Conservation (phyloP, 1,284 basidiomycete species). For the Sanghuangporus baumii region DNA sequence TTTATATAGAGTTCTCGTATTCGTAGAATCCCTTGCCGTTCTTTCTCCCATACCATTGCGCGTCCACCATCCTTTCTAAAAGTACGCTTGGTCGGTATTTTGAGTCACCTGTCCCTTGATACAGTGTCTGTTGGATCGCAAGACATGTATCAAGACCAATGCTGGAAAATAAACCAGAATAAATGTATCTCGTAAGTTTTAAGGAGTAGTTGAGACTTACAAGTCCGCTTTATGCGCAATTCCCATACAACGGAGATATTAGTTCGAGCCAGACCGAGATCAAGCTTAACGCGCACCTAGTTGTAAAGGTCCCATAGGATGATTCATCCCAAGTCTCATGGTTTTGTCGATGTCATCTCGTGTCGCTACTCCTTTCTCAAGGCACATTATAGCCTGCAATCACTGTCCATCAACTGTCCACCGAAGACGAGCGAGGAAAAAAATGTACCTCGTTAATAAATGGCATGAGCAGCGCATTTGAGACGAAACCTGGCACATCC, state of each 20-base stretch:
- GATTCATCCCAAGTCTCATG: conserved; percentile 89
- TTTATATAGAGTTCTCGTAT: conserved; percentile 30
- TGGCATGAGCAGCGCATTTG: conserved; percentile 85
- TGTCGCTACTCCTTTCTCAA: conserved; percentile 88
- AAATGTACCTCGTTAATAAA: conserved; percentile 78
- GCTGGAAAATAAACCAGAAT: conserved; percentile 34
- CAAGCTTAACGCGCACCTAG: conserved; percentile 44
- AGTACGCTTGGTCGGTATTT: conserved; percentile 94
- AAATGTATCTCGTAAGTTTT: not conserved
- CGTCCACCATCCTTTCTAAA: conserved; percentile 93
- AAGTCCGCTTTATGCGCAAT: conserved; percentile 61
- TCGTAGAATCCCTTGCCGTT: conserved; percentile 88
- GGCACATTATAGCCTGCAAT: conserved; percentile 81
- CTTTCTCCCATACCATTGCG: conserved; percentile 93
- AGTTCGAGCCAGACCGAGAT: not conserved
- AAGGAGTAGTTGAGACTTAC: conserved; percentile 38
- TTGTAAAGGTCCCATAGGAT: conserved; percentile 91
- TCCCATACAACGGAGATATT: not conserved
- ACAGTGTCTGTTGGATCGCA: conserved; percentile 85
- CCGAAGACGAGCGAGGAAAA: not conserved
- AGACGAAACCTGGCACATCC: conserved; percentile 90
- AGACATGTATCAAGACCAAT: conserved; percentile 92
- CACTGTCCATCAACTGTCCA: conserved; percentile 21
- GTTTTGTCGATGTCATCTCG: conserved; percentile 96
- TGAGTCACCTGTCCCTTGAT: conserved; percentile 87